Evolutionary conservation across 345 rosid species (phyloP).

Genomic region (Bruguiera parviflora): DNA sequence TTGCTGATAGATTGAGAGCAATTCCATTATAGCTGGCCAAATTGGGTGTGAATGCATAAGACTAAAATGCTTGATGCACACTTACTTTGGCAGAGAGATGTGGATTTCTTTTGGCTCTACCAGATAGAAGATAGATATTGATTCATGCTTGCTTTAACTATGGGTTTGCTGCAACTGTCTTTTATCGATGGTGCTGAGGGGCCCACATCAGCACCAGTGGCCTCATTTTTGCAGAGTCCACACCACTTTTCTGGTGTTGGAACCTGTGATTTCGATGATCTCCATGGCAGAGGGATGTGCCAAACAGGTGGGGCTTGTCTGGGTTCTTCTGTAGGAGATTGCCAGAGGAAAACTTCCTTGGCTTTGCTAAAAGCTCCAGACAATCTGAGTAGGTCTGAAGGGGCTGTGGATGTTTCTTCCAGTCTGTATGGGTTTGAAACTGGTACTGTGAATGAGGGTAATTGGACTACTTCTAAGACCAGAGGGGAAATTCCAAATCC

Average conservation of each 20-base stretch:
- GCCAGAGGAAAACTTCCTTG: slow-evolving; percentile 47
- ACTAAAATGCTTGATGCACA: slow-evolving; percentile 23
- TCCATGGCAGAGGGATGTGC: slow-evolving; percentile 35
- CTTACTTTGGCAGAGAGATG: slow-evolving; percentile 12
- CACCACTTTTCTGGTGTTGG: slow-evolving; percentile 39
- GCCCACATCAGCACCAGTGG: slow-evolving; percentile 37
- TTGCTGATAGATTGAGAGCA: not conserved
- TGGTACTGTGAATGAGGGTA: slow-evolving; percentile 35
- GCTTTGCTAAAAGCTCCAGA: slow-evolving; percentile 42
- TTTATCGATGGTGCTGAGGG: slow-evolving; percentile 43
- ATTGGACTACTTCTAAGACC: slow-evolving; percentile 30
- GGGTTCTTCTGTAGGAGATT: slow-evolving; percentile 49
- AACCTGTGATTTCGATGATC: slow-evolving; percentile 53
- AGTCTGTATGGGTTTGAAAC: slow-evolving; percentile 42
- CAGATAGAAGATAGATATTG: not conserved
- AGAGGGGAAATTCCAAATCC: slow-evolving; percentile 40
- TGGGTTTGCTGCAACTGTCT: slow-evolving; percentile 85
- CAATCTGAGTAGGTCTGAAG: slow-evolving; percentile 36
- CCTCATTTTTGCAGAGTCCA: slow-evolving; percentile 47
- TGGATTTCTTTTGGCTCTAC: slow-evolving; percentile 17
- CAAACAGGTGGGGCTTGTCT: slow-evolving; percentile 26
- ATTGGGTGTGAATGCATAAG: slow-evolving; percentile 5
- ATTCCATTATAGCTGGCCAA: not conserved
- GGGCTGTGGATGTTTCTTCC: slow-evolving; percentile 35
- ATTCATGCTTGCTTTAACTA: slow-evolving; percentile 27